Evolutionary conservation across 129 eudicot species (phyloP), one percentile per base, ranked within the genome.

Genomic region (Silybum marianum): DNA sequence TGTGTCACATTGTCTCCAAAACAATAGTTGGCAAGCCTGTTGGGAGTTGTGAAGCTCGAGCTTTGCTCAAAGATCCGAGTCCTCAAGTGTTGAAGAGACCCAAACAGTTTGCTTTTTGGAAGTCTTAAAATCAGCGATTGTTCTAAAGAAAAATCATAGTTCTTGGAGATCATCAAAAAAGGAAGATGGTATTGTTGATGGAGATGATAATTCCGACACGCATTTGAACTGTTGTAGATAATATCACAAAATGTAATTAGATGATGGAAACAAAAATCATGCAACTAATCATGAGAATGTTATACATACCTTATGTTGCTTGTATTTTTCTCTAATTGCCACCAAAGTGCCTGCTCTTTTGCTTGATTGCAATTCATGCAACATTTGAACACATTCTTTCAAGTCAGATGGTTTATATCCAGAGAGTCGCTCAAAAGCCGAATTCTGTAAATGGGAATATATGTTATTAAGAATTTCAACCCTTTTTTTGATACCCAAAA

Each of bases 241-340:
- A 83, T 71, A 18, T 28, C 10, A 75, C 12, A 26, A 30, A 69
- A 48, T 51, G 42, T 54, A 51, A 73, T 84, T 19, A 81, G 84
- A 39, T 82, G 7, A 72, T 16, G 5, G 3, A 9, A 25, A 76
- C 39, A 65, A 13, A 30, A 22, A 8, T 14, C 6, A 70, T 9
- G 23, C 62, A 46, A 34, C 25, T 19, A 28, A 66, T 32, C 67
- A 63, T 2, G 11, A 80, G 67, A 42, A 8, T 18, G 26, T 71
- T 46, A 28, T 40, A 66, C 51, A 73, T 82, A 92, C 97, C 98
- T 89, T 89, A 73, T 91, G 92, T 32, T 91, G 88, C 79, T 83
- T 88, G 89, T 93, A 93, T 75, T 91, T 93, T 67, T 89, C 93
- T 81, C 94, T 89, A 42, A 93, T 82, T 3, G 98, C 92, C 34